Base-by-base conservation (phyloP, 179 eudicot genomes). In the Camellia oleifera region DNA sequence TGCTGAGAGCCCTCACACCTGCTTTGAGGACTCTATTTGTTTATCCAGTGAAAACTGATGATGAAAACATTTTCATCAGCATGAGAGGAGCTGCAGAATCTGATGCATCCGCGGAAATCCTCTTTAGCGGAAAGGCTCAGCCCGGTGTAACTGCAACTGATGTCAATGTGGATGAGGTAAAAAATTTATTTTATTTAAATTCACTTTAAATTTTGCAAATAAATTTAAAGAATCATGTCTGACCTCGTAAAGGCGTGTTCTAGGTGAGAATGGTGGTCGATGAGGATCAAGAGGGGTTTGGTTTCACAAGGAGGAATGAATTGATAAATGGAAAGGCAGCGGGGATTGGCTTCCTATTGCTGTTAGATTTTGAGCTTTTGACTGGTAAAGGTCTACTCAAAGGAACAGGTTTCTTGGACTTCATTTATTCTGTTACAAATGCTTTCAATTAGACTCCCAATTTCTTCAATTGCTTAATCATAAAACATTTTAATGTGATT, bases 331-430 rank as follows among this genome's bases (percentile, higher is more conserved):
- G 99, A 50, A 95, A 95, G 85, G 99, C 99, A 58, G 99, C 99
- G 44, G 90, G 79, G n/a, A 92, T 95, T 8, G 99, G 99, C 44
- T 95, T 95, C 81, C 88, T 95, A 8, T 78, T 93, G 84, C 83
- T 95, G 82, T 81, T 95, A 74, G 99, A 95, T 91, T 91, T 95
- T 74, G 99, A 95, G 79, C 98, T 95, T 50, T 81, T 95, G 79
- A 95, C 99, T 2, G 99, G 99, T 79, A 90, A 90, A 88, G 99
- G 99, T 82, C 87, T 95, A 69, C 93, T 95, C 70, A 95, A 92
- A 83, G 99, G 99, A 80, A 95, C 98, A 32, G 98, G 99, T 53
- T 95, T 95, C 90, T 86, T 95, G 88, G 99, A 95, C 86, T 95
- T 95, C 92, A 87, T 95, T 56, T 92, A 95, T 76, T 86, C 95